Evolutionary conservation across 306 rosid species (phyloP), one percentile per base, ranked within the genome.

Genomic region (Geum urbanum): DNA sequence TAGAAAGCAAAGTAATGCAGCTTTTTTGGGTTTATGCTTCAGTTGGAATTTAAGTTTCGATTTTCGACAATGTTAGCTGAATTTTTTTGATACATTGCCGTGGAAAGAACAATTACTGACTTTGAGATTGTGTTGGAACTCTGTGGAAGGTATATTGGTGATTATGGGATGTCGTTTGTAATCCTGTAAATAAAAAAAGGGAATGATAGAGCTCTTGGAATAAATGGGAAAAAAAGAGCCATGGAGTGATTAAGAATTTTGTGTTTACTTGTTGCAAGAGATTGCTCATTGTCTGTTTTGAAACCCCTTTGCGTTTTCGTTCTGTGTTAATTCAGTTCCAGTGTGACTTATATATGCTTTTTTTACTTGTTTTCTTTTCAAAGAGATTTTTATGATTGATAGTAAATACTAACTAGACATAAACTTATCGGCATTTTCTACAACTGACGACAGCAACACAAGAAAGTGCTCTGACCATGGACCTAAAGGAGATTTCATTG

Each of bases 401-500:
- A 19, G 32, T 41, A 24, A 24, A 0, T 24, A 24, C 27, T 32
- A 39, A 69, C 76, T 67, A n/a, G 72, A 44, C 8, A 55, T 32
- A 24, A 39, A 60, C 43, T 7, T 57, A 22, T 41, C 55, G 45
- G 65, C 47, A 49, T 69, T 73, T 64, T 49, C 73, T 76, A 76
- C 82, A 90, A 96, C 51, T 39, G 64, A 69, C 11, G 32, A 69
- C 11, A 32, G 66, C 37, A 67, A 51, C 66, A 27, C 89, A 74
- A 66, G 96, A 75, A 18, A 57, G 70, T 53, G 60, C 66, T 74
- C 79, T 76, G 53, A n/a, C 72, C 24, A 72, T 74, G 39, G 39
- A 77, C 44, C 67, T 43, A n/a, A 79, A 82, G 80, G 97, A 89
- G 51, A 82, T 95, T 69, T 75, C 72, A 41, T 65, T 63, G 14